Evolutionary conservation across 495 filamentous ascomycete species (phyloP).

Genomic region (Hypoxylon lienhwacheense): DNA sequence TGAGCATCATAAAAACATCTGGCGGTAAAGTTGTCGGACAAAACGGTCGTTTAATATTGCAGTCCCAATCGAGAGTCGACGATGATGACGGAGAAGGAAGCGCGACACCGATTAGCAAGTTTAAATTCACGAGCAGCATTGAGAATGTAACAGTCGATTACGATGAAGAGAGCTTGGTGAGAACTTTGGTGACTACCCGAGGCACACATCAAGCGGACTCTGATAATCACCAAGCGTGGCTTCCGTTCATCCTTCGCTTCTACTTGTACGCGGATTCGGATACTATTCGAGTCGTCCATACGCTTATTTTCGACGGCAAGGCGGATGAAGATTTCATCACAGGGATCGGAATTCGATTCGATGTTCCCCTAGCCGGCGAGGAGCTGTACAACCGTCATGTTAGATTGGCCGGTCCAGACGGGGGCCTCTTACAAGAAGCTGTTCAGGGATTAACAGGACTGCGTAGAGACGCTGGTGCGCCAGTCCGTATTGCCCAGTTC

Average conservation of each 20-base stretch:
- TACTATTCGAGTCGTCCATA: constrained; percentile 44
- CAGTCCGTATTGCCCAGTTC: constrained; percentile 42
- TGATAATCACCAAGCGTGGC: constrained; percentile 34
- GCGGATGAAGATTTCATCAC: constrained; percentile 42
- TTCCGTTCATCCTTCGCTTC: constrained; percentile 48
- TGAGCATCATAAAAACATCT: constrained; percentile 40
- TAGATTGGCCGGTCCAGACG: constrained; percentile 43
- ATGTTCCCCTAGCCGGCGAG: constrained; percentile 43
- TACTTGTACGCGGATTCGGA: constrained; percentile 50
- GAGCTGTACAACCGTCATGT: constrained; percentile 48
- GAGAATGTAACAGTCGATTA: constrained; percentile 33
- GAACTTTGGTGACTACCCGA: constrained; percentile 45
- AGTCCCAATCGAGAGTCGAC: constrained; percentile 40
- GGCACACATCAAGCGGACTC: constrained; percentile 30
- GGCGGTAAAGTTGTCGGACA: constrained; percentile 44
- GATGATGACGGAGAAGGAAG: constrained; percentile 28
- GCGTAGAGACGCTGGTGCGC: constrained; percentile 43
- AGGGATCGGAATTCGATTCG: constrained; percentile 45
- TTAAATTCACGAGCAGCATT: constrained; percentile 31
- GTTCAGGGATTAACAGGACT: constrained; percentile 49
- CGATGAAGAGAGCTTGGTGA: constrained; percentile 31
- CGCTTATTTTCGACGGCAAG: constrained; percentile 44
- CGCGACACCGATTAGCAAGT: constrained; percentile 13
- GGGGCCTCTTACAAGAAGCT: constrained; percentile 45
- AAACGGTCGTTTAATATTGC: constrained; percentile 47